A percentile compares a stretch with the other conserved stretches of the same genome.
Conservation (phyloP, 2,329 filamentous ascomycete genomes). For the Ceratocystis smalleyi region DNA sequence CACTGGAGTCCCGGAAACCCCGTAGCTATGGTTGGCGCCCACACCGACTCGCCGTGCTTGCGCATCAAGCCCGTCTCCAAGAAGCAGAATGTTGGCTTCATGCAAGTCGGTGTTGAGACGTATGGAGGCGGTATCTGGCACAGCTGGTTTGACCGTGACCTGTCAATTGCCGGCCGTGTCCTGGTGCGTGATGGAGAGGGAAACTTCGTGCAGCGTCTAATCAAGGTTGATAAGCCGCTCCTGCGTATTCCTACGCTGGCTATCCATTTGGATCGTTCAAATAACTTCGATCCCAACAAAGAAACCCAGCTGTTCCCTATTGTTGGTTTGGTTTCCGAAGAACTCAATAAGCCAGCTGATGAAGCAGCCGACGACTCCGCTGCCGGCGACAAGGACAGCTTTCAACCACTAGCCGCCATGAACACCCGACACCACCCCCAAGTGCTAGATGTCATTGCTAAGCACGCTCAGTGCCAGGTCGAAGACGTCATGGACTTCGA, state of each 20-base stretch:
- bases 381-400: conserved; percentile 34
- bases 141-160: conserved; percentile 92
- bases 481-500: conserved; percentile 82
- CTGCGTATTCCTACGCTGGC: conserved; percentile 85
- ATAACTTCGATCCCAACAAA: conserved; percentile 88
- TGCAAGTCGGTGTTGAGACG: conserved; percentile 90
- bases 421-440: conserved; percentile 77
- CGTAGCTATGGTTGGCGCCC: conserved; percentile 82
- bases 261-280: conserved; percentile 78
- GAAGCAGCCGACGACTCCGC: conserved; percentile 28
- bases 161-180: conserved; percentile 76
- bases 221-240: conserved; percentile 82
- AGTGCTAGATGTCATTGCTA: conserved; percentile 69
- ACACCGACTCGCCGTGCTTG: conserved; percentile 87
- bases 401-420: conserved; percentile 61
- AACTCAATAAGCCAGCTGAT: conserved; percentile 52
- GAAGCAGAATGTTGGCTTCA: conserved; percentile 68
- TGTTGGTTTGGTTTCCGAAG: conserved; percentile 68
- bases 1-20: conserved; percentile 87
- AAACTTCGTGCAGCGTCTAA: conserved; percentile 63
- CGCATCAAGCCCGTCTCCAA: conserved; percentile 90
- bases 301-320: conserved; percentile 93
- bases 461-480: conserved; percentile 55
- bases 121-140: conserved; percentile 97
- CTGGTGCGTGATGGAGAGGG: conserved; percentile 63